A percentile compares a stretch with the other conserved stretches of the same genome.
phyloP scores from a whole-genome alignment of 2,329 filamentous ascomycete genomes.

The Alternaria rosae region DNA sequence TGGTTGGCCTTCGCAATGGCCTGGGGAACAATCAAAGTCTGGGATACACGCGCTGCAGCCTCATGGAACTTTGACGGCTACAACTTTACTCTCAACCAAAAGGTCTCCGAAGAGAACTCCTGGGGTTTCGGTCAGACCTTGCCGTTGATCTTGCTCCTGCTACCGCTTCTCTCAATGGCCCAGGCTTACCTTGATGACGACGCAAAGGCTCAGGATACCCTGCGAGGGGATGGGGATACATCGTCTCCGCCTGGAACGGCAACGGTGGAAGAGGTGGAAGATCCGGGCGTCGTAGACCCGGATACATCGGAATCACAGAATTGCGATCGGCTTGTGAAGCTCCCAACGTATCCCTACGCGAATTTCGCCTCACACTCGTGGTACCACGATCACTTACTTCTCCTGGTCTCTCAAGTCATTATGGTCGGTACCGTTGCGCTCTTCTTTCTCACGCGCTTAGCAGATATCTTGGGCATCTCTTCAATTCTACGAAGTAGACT shows the following conservation, averaged over 20 bases:
- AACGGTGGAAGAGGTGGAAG: neutral
- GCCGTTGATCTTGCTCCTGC: constrained; percentile 31
- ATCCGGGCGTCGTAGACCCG: neutral
- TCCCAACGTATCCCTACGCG: constrained; percentile 17
- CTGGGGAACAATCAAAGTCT: constrained; percentile 38
- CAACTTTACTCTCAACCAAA: constrained; percentile 13
- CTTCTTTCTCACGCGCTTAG: constrained; percentile 19
- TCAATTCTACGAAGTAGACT: constrained; percentile 25
- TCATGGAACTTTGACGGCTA: constrained; percentile 16
- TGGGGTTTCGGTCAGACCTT: constrained; percentile 40
- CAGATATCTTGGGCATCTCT: constrained; percentile 27
- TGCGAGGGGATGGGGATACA: neutral
- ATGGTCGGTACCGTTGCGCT: constrained; percentile 23
- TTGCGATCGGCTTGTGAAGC: neutral
- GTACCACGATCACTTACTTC: constrained; percentile 28
- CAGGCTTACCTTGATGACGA: constrained; percentile 37
- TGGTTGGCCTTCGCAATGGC: constrained; percentile 36
- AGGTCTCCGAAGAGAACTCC: constrained; percentile 23
- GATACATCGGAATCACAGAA: neutral
- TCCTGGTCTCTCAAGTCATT: constrained; percentile 25
- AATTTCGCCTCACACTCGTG: constrained; percentile 19
- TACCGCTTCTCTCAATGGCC: constrained; percentile 32
- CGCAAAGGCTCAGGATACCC: constrained; percentile 11
- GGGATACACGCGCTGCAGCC: constrained; percentile 21
- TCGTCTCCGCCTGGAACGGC: neutral